phyloP scores from a whole-genome alignment of 345 rosid species.

The Fremontodendron californicum region DNA sequence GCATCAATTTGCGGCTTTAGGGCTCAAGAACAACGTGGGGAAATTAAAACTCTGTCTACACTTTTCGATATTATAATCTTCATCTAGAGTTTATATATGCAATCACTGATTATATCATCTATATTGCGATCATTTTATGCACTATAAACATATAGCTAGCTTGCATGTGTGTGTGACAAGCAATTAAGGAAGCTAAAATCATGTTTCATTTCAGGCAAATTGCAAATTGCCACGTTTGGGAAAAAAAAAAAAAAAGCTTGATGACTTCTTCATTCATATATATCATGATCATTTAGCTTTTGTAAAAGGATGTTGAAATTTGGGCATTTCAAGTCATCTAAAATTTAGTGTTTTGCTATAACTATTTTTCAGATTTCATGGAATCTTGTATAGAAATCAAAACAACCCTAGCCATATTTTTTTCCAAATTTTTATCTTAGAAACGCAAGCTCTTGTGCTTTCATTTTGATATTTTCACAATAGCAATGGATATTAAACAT shows the following conservation, averaged over 20 bases:
- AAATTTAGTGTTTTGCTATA: not conserved
- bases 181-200: not conserved
- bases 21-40: conserved; percentile 6
- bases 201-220: not conserved
- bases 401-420: not conserved
- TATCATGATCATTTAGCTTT: not conserved
- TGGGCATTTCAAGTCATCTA: conserved; percentile 2
- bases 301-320: not conserved
- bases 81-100: not conserved
- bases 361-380: not conserved
- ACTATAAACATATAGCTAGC: not conserved
- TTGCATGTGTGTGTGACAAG: not conserved
- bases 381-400: not conserved
- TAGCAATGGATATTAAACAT: not conserved
- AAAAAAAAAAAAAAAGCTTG: not conserved
- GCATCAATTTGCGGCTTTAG: conserved; percentile 10
- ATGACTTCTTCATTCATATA: not conserved
- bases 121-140: not conserved
- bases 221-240: not conserved
- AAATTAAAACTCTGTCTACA: not conserved
- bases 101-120: not conserved
- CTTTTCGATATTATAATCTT: not conserved
- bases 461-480: not conserved
- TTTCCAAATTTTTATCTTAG: not conserved
- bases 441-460: conserved; percentile 8